These are phyloP conservation scores for Sedum album DNA, from an alignment of 164 flowering plant genomes.

Conservation along the genomic window DNA sequence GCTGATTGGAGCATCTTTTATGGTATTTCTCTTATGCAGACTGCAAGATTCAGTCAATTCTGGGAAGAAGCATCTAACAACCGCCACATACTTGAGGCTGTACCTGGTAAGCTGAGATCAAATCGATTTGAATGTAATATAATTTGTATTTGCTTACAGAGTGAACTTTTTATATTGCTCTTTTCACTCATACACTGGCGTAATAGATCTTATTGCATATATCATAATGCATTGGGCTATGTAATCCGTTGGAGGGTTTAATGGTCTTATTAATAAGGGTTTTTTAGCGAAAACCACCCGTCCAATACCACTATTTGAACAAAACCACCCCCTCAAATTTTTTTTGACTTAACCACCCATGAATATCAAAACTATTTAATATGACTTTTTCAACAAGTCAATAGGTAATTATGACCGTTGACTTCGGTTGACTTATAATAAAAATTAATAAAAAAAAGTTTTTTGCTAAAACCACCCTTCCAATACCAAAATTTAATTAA, in stretches of 20 bases:
- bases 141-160: not conserved
- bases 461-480: no score
- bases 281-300: no score
- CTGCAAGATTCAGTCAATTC: constrained; percentile 86
- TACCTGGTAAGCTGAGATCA: constrained; percentile 96
- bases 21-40: constrained; percentile 32
- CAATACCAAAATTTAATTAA: no score
- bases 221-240: not conserved
- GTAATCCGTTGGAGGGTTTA: not conserved
- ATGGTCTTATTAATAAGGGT: no score
- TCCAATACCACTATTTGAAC: no score
- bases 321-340: no score
- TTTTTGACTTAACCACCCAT: no score
- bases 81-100: constrained; percentile 81
- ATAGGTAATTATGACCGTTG: no score
- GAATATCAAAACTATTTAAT: no score
- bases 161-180: not conserved
- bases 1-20: not conserved
- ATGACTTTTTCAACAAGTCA: no score
- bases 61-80: constrained; percentile 99
- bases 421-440: no score
- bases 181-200: not conserved
- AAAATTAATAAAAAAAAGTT: no score
- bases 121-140: not conserved
- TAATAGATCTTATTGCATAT: not conserved